These are phyloP conservation scores for Phytophthora cryptogea DNA, from an alignment of 352 stramenopile species.

Conservation along the genomic window DNA sequence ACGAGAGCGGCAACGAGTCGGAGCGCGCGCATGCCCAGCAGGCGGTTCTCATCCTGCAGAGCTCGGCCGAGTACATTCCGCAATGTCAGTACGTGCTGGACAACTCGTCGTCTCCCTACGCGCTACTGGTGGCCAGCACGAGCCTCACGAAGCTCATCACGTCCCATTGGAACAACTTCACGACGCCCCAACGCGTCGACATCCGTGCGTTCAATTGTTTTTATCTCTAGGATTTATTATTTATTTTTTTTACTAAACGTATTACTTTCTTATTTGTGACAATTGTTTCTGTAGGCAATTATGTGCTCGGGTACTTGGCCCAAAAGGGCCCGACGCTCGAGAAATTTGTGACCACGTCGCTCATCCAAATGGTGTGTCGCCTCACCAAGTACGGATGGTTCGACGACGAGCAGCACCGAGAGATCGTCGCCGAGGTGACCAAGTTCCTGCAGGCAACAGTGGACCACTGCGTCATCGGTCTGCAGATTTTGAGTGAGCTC, in stretches of 20 bases:
- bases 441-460: slow-evolving; percentile 98
- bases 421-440: slow-evolving; percentile 97
- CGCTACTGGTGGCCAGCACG: slow-evolving; percentile 95
- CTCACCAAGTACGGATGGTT: slow-evolving; percentile 99
- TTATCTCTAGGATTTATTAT: slow-evolving; percentile 6
- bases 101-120: slow-evolving; percentile 95
- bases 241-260: slow-evolving; percentile 32
- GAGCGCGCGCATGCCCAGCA: slow-evolving; percentile 82
- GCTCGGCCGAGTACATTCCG: slow-evolving; percentile 97
- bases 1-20: slow-evolving; percentile 75
- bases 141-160: slow-evolving; percentile 98
- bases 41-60: slow-evolving; percentile 86
- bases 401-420: slow-evolving; percentile 95
- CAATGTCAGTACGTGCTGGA: slow-evolving; percentile 99
- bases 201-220: slow-evolving; percentile 72
- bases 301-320: slow-evolving; percentile 97
- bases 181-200: slow-evolving; percentile 86
- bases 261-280: no score
- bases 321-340: slow-evolving; percentile 94
- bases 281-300: slow-evolving; percentile 84
- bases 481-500: slow-evolving; percentile 98
- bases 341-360: slow-evolving; percentile 94
- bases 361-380: slow-evolving; percentile 98
- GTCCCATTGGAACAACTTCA: slow-evolving; percentile 95
- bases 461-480: slow-evolving; percentile 97